Conservation (phyloP, 2,329 filamentous ascomycete species). For the Aspergillus ochraceoroseus region DNA sequence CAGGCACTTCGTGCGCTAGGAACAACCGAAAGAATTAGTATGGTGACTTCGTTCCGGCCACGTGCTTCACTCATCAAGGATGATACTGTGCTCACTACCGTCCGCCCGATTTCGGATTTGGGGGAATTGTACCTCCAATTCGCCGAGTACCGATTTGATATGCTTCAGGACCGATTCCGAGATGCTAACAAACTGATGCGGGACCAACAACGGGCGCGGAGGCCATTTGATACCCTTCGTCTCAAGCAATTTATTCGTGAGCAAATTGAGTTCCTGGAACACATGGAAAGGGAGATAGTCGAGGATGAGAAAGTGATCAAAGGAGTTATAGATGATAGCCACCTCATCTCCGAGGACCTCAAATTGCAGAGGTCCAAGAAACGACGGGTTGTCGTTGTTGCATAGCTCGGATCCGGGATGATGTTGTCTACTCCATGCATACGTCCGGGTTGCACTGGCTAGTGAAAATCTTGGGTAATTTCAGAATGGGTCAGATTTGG, state of each 20-base stretch:
- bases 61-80: constrained; percentile 52
- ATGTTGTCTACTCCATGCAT: not conserved
- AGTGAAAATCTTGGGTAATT: not conserved
- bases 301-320: constrained; percentile 38
- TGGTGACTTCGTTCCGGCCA: constrained; percentile 63
- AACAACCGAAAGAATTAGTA: constrained; percentile 58
- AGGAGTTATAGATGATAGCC: constrained; percentile 35
- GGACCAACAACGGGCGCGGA: constrained; percentile 31
- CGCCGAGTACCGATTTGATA: constrained; percentile 58
- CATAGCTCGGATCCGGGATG: constrained; percentile 1
- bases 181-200: constrained; percentile 24
- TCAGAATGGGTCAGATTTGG: not conserved
- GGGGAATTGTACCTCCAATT: constrained; percentile 58
- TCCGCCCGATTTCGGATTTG: constrained; percentile 56
- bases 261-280: constrained; percentile 21
- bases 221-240: constrained; percentile 24
- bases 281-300: constrained; percentile 42
- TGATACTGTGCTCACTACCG: constrained; percentile 57
- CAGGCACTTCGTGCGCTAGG: constrained; percentile 57
- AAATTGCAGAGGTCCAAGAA: constrained; percentile 28
- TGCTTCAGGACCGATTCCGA: constrained; percentile 54
- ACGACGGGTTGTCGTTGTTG: constrained; percentile 17
- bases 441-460: not conserved
- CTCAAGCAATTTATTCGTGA: constrained; percentile 13
- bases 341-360: constrained; percentile 37